Percentiles rank a stretch among this genome's conserved stretches.
These are phyloP conservation scores for Lodderomyces elongisporus DNA, from an alignment of 1,139 yeast species.

Conservation along the genomic window DNA sequence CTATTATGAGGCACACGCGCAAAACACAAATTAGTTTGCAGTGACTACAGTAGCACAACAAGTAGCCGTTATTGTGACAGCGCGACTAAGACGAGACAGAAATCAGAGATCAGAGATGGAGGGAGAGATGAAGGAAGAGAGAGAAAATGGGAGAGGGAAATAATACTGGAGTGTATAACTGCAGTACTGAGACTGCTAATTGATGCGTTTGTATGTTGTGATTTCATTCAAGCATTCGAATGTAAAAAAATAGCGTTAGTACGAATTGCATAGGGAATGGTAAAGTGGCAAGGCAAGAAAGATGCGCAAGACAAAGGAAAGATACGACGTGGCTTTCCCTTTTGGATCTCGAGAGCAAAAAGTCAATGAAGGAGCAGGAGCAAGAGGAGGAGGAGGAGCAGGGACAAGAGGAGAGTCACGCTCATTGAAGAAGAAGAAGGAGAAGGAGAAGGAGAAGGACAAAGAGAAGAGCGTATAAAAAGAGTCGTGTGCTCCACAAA, in stretches of 20 bases:
- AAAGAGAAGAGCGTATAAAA: constrained; percentile 2
- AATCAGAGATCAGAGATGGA: background rate
- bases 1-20: too few species aligned
- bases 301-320: background rate
- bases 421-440: constrained; percentile 1
- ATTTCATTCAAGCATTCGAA: too few species aligned
- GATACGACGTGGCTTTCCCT: background rate
- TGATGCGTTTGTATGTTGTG: too few species aligned
- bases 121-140: background rate
- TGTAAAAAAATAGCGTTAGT: too few species aligned
- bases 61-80: too few species aligned
- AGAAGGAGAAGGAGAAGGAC: constrained; percentile 4
- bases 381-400: constrained; percentile 1
- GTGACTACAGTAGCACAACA: too few species aligned
- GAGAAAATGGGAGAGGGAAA: background rate
- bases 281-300: background rate
- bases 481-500: background rate
- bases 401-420: constrained; percentile 1
- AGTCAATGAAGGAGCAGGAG: background rate
- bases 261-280: background rate
- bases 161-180: too few species aligned
- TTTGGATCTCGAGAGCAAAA: background rate
- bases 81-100: background rate
- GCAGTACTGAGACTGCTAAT: too few species aligned
- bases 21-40: too few species aligned